A percentile compares a stretch with the other conserved stretches of the same genome.
Evolutionary conservation across 352 stramenopile genomes (phyloP).

Genomic region (Phytophthora pluvialis): DNA sequence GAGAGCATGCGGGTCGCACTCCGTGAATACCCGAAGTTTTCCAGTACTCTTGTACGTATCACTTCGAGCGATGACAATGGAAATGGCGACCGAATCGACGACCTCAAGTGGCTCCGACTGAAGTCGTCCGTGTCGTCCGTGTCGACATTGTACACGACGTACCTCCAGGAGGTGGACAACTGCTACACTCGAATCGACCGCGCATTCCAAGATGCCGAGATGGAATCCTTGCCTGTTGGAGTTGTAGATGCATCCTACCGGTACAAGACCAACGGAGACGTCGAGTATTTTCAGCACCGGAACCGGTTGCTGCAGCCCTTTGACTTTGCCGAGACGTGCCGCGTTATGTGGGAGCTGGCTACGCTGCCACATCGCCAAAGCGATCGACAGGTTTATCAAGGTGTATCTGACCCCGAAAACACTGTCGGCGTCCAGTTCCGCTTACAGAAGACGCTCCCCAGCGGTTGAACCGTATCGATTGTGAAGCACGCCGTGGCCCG

Average conservation of each 20-base stretch:
- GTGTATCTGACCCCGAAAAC: slow-evolving; percentile 24
- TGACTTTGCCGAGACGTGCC: slow-evolving; percentile 17
- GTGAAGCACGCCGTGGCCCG: slow-evolving; percentile 23
- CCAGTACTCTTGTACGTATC: too few species aligned
- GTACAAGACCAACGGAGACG: slow-evolving; percentile 7
- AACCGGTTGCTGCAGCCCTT: slow-evolving; percentile 20
- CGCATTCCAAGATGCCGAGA: slow-evolving; percentile 11
- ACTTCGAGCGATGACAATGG: too few species aligned
- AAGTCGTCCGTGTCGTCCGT: slow-evolving; percentile 6
- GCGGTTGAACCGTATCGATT: slow-evolving; percentile 12
- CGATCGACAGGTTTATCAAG: slow-evolving; percentile 19
- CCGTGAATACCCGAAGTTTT: too few species aligned
- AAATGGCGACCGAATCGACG: not conserved
- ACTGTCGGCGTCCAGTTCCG: slow-evolving; percentile 43
- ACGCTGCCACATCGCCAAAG: slow-evolving; percentile 8
- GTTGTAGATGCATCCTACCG: slow-evolving; percentile 1
- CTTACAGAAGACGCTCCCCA: slow-evolving; percentile 7
- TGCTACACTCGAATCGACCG: slow-evolving; percentile 12
- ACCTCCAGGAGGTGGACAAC: slow-evolving; percentile 13
- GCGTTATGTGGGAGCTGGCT: slow-evolving; percentile 15
- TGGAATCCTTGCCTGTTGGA: not conserved
- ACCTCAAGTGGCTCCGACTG: slow-evolving; percentile 5
- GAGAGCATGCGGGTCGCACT: not conserved
- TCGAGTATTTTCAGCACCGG: too few species aligned
- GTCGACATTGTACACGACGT: slow-evolving; percentile 11